Evolutionary conservation across 768 basidiomycete genomes (phyloP).

Genomic region (Baorangia bicolor): DNA sequence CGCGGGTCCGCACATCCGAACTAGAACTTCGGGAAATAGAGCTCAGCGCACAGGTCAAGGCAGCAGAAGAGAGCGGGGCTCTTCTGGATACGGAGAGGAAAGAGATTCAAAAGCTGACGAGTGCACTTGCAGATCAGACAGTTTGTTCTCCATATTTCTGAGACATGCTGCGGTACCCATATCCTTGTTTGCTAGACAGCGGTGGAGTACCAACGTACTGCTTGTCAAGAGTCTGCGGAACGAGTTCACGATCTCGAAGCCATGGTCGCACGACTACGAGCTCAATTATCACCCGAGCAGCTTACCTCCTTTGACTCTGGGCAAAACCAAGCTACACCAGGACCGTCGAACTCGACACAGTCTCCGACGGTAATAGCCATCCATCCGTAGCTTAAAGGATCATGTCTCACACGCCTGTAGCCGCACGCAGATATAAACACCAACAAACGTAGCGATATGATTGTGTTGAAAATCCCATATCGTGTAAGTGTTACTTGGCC

Average conservation of each 20-base stretch:
- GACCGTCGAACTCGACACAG: not conserved
- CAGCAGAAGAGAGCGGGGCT: conserved; percentile 5
- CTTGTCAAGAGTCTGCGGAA: conserved; percentile 12
- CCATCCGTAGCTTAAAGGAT: not conserved
- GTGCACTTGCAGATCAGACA: conserved; percentile 20
- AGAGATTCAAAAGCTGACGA: conserved; percentile 12
- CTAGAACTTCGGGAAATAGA: conserved; percentile 10
- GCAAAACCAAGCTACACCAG: not conserved
- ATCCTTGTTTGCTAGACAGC: conserved; percentile 10
- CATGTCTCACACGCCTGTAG: conserved; percentile 11
- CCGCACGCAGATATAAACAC: conserved; percentile 1
- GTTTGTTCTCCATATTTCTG: conserved; percentile 15
- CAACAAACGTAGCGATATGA: conserved; percentile 20
- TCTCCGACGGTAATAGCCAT: conserved; percentile 11
- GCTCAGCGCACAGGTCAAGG: conserved; percentile 9
- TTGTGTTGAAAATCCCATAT: conserved; percentile 23
- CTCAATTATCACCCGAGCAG: conserved; percentile 19
- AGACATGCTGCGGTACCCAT: not conserved
- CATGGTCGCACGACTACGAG: conserved; percentile 15
- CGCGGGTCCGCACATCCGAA: conserved; percentile 11
- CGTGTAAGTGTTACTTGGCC: conserved; percentile 11
- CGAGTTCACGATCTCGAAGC: conserved; percentile 20
- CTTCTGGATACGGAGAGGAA: conserved; percentile 14
- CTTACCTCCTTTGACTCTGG: conserved; percentile 14
- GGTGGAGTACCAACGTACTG: conserved; percentile 10